Evolutionary conservation across 495 filamentous ascomycete genomes (phyloP), one percentile per base, ranked within the genome.

Genomic region (Aspergillus incahuasiensis): DNA sequence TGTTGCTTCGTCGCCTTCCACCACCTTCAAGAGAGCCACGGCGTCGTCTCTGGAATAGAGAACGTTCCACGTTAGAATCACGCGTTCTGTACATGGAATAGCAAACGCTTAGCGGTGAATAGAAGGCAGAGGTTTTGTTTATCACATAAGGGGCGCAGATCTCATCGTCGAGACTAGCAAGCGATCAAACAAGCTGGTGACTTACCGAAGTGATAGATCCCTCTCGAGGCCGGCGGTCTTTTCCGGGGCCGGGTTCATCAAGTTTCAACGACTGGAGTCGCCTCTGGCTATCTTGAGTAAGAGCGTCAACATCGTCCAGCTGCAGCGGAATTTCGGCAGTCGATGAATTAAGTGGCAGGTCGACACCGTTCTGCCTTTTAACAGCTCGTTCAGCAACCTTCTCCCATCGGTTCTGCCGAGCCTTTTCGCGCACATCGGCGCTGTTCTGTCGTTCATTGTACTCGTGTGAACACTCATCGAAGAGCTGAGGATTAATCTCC

Each of bases 401-500:
- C 25, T 92, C 90, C 94, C 94, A 99, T 61, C 92, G 87, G 46
- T 81, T 82, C 63, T 91, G 80, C 52, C 94, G 85, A 39, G 81
- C 75, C 58, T 84, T 82, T 64, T 95, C 83, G 30, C 90, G 81
- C 38, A 92, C 79, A 1, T 90, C 85, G 13, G 90, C 89, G 58
- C 82, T 90, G 69, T 91, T 94, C 71, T 97, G 92, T 58, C 91
- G 85, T 67, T 97, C 94, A n/a, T 91, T 92, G 68, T 97, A 99
- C 56, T 96, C 91, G 63, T 95, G 91, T 6, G 92, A 96, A 74
- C 94, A 99, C 64, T 97, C 94, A 60, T 99, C 94, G 66, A 99
- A 99, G 21, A 99, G 86, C 64, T 95, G 90, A 15, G 94, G 94
- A 63, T 99, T 97, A 63, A 99, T 97, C 71, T 99, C 94, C 94